Evolutionary conservation across 139 green algal species (phyloP).

Genomic region (Parachlorella kessleri): DNA sequence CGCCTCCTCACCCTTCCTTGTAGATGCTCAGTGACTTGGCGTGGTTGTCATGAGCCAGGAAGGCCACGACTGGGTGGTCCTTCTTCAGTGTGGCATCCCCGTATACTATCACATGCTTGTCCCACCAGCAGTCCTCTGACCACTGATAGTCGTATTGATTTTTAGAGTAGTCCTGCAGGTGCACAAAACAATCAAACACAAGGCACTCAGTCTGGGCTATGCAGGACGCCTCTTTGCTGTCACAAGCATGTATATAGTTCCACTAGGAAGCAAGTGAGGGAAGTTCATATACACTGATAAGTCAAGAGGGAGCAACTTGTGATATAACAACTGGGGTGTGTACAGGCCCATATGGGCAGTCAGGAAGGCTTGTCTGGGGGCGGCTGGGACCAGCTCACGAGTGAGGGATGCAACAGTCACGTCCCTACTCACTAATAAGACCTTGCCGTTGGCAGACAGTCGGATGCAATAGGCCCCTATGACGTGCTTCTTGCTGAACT

Average conservation of each 20-base stretch:
- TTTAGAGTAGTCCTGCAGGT: slow-evolving; percentile 54
- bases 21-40: slow-evolving; percentile 48
- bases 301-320: neutral
- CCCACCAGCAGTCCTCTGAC: slow-evolving; percentile 62
- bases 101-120: slow-evolving; percentile 68
- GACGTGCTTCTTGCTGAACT: slow-evolving; percentile 59
- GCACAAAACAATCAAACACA: too few relatives aligned
- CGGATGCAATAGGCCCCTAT: slow-evolving; percentile 54
- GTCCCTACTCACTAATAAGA: too few relatives aligned
- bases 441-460: slow-evolving; percentile 50
- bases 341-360: slow-evolving; percentile 3
- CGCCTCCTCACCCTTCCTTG: slow-evolving; percentile 44
- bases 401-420: too few relatives aligned
- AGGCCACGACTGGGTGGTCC: slow-evolving; percentile 68
- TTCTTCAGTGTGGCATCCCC: slow-evolving; percentile 58
- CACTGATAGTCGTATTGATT: slow-evolving; percentile 46
- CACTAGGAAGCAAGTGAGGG: too few relatives aligned
- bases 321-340: neutral
- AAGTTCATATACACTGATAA: too few relatives aligned
- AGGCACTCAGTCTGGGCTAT: too few relatives aligned
- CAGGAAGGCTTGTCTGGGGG: too few relatives aligned
- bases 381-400: too few relatives aligned
- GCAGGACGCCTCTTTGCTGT: too few relatives aligned
- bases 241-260: too few relatives aligned
- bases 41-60: slow-evolving; percentile 55